Evolutionary conservation across 176 grass and related monocot species (phyloP).

Genomic region (Thinopyrum elongatum): DNA sequence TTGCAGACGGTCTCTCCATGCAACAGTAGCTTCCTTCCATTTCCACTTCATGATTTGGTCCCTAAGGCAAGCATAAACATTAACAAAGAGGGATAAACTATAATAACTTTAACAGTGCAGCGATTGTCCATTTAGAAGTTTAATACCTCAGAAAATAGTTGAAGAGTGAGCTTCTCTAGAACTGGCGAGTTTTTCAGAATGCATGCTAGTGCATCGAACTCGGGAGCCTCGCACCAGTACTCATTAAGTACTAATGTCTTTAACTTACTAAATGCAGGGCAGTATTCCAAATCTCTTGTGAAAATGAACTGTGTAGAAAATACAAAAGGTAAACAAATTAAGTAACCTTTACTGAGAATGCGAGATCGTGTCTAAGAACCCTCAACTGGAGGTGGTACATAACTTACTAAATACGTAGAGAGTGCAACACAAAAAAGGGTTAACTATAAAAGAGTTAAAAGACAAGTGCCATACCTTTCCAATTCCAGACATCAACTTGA

Average conservation of each 20-base stretch:
- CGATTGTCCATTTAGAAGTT: neutral
- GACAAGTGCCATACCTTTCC: neutral
- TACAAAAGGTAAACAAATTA: neutral
- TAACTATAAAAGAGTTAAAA: neutral
- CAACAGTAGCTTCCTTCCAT: neutral
- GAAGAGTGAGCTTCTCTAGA: slow-evolving; percentile 11
- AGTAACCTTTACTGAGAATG: neutral
- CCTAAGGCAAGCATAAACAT: neutral
- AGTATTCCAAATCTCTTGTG: neutral
- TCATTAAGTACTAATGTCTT: slow-evolving; percentile 15
- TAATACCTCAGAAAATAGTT: neutral
- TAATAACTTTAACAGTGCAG: neutral
- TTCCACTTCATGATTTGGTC: neutral
- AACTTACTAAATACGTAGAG: neutral
- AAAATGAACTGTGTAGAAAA: slow-evolving; percentile 3
- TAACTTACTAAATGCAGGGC: slow-evolving; percentile 11
- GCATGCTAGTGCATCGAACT: neutral
- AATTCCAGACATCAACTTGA: neutral
- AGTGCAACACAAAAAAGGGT: neutral
- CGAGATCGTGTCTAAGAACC: neutral
- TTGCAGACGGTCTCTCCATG: neutral
- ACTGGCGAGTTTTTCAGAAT: slow-evolving; percentile 5
- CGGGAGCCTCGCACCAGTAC: neutral
- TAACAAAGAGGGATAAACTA: neutral
- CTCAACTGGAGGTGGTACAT: neutral